A percentile compares a stretch with the other conserved stretches of the same genome.
Conservation (phyloP, 2,329 filamentous ascomycete species). For the Microdochium nivale region DNA sequence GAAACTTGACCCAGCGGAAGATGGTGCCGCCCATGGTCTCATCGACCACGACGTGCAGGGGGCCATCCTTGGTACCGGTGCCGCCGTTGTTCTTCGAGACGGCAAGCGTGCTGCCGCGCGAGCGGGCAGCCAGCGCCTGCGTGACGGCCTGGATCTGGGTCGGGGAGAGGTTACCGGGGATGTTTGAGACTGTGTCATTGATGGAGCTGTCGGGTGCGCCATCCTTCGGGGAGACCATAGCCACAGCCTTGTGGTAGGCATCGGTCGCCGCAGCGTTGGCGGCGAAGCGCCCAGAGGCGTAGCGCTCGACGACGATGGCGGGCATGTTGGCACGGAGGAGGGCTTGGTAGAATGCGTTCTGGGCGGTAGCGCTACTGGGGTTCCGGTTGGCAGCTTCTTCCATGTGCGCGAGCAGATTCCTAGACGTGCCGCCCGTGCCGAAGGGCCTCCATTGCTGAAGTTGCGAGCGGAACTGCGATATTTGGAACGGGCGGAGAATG, state of each 20-base stretch:
- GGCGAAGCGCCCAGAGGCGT: constrained; percentile 79
- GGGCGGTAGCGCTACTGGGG: constrained; percentile 74
- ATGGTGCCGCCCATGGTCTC: constrained; percentile 72
- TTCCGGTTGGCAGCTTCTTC: constrained; percentile 93
- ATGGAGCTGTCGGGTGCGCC: constrained; percentile 12
- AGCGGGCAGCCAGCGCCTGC: constrained; percentile 70
- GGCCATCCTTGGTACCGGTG: constrained; percentile 68
- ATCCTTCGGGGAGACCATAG: constrained; percentile 23
- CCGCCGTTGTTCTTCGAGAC: constrained; percentile 39
- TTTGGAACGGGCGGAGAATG: constrained; percentile 6
- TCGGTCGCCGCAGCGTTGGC: constrained; percentile 70
- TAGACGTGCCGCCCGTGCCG: constrained; percentile 41
- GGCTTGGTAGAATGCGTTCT: constrained; percentile 90
- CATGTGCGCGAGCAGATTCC: constrained; percentile 68
- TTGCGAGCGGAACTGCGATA: constrained; percentile 5
- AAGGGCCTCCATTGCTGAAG: constrained; percentile 25
- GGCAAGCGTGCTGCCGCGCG: constrained; percentile 58
- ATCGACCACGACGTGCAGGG: constrained; percentile 93
- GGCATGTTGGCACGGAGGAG: constrained; percentile 89
- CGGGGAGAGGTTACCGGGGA: constrained; percentile 36
- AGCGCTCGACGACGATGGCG: constrained; percentile 82
- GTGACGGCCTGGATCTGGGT: constrained; percentile 70
- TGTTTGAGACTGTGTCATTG: constrained; percentile 18
- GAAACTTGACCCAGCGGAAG: constrained; percentile 88
- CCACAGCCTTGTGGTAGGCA: constrained; percentile 68